Evolutionary conservation across 805 yeast genomes (phyloP).

Genomic region (Kodamaea kaohsiungensis): DNA sequence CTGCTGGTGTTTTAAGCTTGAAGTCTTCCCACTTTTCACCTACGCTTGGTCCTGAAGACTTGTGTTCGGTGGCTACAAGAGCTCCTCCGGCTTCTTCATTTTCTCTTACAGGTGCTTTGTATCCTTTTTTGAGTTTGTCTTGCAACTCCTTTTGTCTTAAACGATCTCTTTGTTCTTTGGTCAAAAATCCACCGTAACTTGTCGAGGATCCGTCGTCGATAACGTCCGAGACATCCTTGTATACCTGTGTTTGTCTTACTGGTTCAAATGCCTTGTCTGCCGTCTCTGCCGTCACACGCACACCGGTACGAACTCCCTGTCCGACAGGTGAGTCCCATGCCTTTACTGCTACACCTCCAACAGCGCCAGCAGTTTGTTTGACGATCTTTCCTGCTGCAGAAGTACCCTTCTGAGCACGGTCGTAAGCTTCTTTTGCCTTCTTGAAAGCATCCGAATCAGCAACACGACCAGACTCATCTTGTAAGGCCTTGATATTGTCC

Average conservation of each 20-base stretch:
- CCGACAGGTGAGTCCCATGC: conserved; percentile 98
- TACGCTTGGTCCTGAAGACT: conserved; percentile 67
- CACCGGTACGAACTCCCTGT: conserved; percentile 82
- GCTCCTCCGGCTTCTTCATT: conserved; percentile 83
- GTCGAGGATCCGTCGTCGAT: conserved; percentile 90
- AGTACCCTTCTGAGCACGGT: conserved; percentile 71
- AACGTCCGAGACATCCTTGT: conserved; percentile 83
- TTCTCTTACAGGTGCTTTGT: conserved; percentile 68
- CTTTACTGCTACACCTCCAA: conserved; percentile 82
- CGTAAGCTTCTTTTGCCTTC: conserved; percentile 89
- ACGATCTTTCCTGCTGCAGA: conserved; percentile 74
- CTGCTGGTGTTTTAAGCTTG: conserved; percentile 67
- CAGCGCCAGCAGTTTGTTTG: conserved; percentile 88
- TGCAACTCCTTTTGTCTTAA: conserved; percentile 59
- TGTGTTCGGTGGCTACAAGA: conserved; percentile 77
- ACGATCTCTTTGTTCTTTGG: conserved; percentile 74
- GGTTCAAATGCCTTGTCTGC: conserved; percentile 93
- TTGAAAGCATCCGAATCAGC: conserved; percentile 94
- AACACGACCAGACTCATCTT: conserved; percentile 92
- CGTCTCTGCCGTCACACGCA: conserved; percentile 76
- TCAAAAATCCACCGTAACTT: conserved; percentile 89
- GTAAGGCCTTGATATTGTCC: conserved; percentile 89
- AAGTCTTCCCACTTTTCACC: conserved; percentile 67
- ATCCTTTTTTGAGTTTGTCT: conserved; percentile 57
- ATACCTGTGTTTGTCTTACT: conserved; percentile 84